A percentile compares a stretch with the other conserved stretches of the same genome.
phyloP scores from a whole-genome alignment of 768 basidiomycete genomes.

The Hericium rajendrae region DNA sequence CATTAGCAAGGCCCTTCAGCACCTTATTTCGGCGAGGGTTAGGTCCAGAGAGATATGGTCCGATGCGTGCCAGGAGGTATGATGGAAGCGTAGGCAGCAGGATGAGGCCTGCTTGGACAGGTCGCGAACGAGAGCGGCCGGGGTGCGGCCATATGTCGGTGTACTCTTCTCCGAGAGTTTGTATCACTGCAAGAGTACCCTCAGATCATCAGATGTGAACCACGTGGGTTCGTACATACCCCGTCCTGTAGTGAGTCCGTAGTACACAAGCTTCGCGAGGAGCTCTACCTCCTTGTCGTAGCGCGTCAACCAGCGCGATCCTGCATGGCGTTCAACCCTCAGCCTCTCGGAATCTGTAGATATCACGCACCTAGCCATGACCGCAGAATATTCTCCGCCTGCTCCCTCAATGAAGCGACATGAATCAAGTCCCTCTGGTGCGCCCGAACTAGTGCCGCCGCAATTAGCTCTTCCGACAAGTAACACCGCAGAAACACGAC shows the following conservation, averaged over 20 bases:
- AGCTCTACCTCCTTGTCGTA: constrained; percentile 80
- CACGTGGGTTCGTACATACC: constrained; percentile 32
- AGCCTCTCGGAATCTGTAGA: background rate
- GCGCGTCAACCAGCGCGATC: constrained; percentile 67
- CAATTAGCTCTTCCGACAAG: constrained; percentile 9
- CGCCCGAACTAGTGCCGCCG: constrained; percentile 51
- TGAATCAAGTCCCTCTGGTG: constrained; percentile 80
- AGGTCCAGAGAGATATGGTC: constrained; percentile 26
- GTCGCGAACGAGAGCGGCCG: constrained; percentile 33
- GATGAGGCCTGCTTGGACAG: constrained; percentile 43
- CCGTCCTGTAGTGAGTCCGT: constrained; percentile 63
- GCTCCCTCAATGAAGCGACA: constrained; percentile 63
- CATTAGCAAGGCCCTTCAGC: constrained; percentile 33
- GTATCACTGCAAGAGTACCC: constrained; percentile 39
- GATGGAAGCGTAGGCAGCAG: constrained; percentile 58
- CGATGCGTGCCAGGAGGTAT: constrained; percentile 48
- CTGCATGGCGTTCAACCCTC: constrained; percentile 27
- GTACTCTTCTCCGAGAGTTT: constrained; percentile 88
- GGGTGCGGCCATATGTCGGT: constrained; percentile 62
- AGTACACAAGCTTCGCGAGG: constrained; percentile 57
- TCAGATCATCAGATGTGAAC: constrained; percentile 5
- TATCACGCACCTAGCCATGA: constrained; percentile 60
- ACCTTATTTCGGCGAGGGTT: constrained; percentile 24
- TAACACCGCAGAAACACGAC: constrained; percentile 21
- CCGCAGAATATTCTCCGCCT: constrained; percentile 63